Evolutionary conservation across 805 yeast genomes (phyloP), one percentile per base, ranked within the genome.

Genomic region (Pichia gijzeniarum): DNA sequence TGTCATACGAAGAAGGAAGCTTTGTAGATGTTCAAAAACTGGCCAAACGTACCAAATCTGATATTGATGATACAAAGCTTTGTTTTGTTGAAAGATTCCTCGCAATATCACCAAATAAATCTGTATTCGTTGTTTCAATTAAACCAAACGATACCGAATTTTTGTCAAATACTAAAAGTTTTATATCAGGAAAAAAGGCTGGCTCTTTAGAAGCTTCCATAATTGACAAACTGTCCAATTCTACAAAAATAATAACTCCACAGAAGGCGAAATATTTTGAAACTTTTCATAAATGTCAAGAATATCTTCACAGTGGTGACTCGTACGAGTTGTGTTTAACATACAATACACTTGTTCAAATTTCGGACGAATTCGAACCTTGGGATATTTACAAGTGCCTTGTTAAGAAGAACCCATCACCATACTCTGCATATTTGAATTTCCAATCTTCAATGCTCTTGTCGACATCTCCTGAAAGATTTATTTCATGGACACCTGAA

Each of bases 401-500:
- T 44, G 78, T 86, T 0, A 56, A 64, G 13, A 74, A 73, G 45
- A 93, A 95, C 58, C 98, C 99, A 3, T 86, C 98, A 0, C 99
- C 99, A 1, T 91, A 85, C 60, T 80, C 96, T 3, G 81, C 93
- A 44, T 93, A 68, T 59, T 70, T 93, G 70, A 72, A 79, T 41
- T 85, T 91, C 55, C 73, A 69, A 2, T 84, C 81, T 49, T 74
- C 76, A 22, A 69, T 72, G 12, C 65, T 93, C 28, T 70, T 91
- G 2, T 87, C 96, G 2, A 83, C 96, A 0, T 91, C 98, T 0
- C 99, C 99, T 0, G 99, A 93, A 62, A 70, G 99, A 51, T 95
- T 93, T 57, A 60, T 95, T 42, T 74, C 82, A 2, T 95, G 98
- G 96, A 72, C 73, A 44, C 61, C 70, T 19, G 59, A 63, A 0